Conservation (phyloP, 257 asterid species). For the Solanum piurae region DNA sequence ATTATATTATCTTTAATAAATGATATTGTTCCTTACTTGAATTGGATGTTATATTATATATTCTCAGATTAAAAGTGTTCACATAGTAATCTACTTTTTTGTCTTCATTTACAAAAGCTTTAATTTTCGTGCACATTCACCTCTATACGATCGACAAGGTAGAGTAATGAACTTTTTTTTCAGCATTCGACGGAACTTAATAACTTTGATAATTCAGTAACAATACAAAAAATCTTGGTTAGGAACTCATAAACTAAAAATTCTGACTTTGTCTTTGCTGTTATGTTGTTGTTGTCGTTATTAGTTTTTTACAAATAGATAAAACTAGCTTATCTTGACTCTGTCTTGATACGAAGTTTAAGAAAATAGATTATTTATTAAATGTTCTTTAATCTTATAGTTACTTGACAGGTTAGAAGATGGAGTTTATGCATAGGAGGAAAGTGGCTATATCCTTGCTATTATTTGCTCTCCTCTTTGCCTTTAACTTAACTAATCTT, state of each 20-base stretch:
- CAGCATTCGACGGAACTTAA: not conserved
- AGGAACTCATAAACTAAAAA: not conserved
- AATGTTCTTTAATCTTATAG: too few species aligned
- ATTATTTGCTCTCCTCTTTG: constrained; percentile 10
- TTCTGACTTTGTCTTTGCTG: rapidly evolving
- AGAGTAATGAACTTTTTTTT: not conserved
- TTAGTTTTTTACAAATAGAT: too few species aligned
- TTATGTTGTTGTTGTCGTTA: too few species aligned
- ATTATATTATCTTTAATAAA: not conserved
- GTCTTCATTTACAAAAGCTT: not conserved
- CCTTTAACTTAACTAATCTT: constrained; percentile 11
- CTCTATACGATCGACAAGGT: not conserved
- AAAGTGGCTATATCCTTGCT: not conserved
- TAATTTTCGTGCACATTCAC: not conserved
- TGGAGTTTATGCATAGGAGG: not conserved
- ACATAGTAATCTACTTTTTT: not conserved
- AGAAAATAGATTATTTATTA: too few species aligned
- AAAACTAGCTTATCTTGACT: too few species aligned
- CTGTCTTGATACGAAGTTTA: too few species aligned
- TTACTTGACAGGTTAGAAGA: not conserved
- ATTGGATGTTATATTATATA: not conserved
- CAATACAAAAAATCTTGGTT: too few species aligned
- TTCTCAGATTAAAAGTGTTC: not conserved
- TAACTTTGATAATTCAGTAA: not conserved
- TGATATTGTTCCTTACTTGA: not conserved